phyloP scores from a whole-genome alignment of 495 filamentous ascomycete genomes.

The Aspergillus baeticus region DNA sequence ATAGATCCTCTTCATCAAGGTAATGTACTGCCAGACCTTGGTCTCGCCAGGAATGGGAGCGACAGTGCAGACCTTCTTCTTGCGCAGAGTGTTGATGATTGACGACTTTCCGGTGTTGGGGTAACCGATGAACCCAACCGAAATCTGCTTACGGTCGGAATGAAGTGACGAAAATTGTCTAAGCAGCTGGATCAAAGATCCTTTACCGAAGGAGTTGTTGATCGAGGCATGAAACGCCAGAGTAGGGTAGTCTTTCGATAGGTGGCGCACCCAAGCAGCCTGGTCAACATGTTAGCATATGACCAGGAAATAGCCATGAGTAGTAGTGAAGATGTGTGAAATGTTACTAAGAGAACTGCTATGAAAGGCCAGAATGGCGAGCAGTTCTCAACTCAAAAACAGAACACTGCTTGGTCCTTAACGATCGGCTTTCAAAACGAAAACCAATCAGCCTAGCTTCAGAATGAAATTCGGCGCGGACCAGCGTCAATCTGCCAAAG shows the following conservation, averaged over 20 bases:
- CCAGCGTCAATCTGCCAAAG: slow-evolving; percentile 87
- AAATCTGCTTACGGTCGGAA: slow-evolving; percentile 87
- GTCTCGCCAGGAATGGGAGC: slow-evolving; percentile 93
- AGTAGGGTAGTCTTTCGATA: slow-evolving; percentile 87
- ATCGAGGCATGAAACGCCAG: slow-evolving; percentile 91
- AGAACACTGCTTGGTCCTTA: slow-evolving; percentile 62
- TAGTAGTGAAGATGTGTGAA: slow-evolving; percentile 71
- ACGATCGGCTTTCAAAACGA: slow-evolving; percentile 76
- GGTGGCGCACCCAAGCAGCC: slow-evolving; percentile 79
- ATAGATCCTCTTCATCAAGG: slow-evolving; percentile 94
- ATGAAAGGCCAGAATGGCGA: slow-evolving; percentile 49
- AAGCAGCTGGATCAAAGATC: slow-evolving; percentile 72
- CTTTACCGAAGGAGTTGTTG: slow-evolving; percentile 89
- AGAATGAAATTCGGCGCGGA: slow-evolving; percentile 65
- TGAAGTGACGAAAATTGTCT: slow-evolving; percentile 94
- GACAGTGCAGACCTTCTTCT: slow-evolving; percentile 89
- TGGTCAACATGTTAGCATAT: slow-evolving; percentile 50
- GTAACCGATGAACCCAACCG: slow-evolving; percentile 84
- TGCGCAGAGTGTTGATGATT: slow-evolving; percentile 88
- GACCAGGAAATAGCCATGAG: slow-evolving; percentile 12
- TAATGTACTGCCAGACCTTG: slow-evolving; percentile 98
- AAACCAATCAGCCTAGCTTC: slow-evolving; percentile 64
- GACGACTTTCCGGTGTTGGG: slow-evolving; percentile 89
- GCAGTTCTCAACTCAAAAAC: slow-evolving; percentile 86
- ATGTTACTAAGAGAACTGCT: slow-evolving; percentile 97